These are phyloP conservation scores for Cladophialophora psammophila DNA, from an alignment of 2,329 filamentous ascomycete species.

Conservation along the genomic window DNA sequence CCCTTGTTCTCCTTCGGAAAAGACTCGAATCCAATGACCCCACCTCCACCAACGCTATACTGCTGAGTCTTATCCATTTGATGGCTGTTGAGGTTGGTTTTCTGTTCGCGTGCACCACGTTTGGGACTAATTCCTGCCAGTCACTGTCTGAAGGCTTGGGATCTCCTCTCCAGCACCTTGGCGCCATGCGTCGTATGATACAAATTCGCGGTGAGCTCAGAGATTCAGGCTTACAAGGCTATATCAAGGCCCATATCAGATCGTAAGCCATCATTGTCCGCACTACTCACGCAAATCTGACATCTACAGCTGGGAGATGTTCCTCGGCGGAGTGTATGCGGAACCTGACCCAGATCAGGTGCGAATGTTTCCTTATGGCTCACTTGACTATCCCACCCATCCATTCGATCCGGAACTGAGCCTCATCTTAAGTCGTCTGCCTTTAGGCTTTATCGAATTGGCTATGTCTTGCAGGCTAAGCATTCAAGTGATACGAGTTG, in stretches of 20 bases:
- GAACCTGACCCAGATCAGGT: conserved; percentile 9
- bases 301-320: conserved; percentile 9
- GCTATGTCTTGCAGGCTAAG: conserved; percentile 11
- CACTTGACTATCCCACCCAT: conserved; percentile 9
- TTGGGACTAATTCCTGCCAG: neutral
- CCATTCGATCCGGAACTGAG: conserved; percentile 8
- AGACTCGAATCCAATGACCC: conserved; percentile 2
- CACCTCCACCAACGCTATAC: conserved; percentile 1
- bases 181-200: conserved; percentile 4
- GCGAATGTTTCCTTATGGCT: conserved; percentile 5
- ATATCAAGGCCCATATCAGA: conserved; percentile 19
- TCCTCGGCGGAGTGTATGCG: neutral
- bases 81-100: conserved; percentile 19
- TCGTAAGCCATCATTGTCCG: neutral
- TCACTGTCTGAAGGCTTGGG: neutral
- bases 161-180: conserved; percentile 12
- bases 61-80: conserved; percentile 18
- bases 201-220: neutral
- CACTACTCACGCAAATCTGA: neutral
- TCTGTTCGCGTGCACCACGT: too few relatives aligned
- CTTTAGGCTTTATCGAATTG: conserved; percentile 14
- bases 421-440: conserved; percentile 1
- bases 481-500: conserved; percentile 5
- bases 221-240: conserved; percentile 11
- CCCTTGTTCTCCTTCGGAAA: conserved; percentile 5